phyloP scores from a whole-genome alignment of 306 rosid species.

The Vigna reflexopilosa region DNA sequence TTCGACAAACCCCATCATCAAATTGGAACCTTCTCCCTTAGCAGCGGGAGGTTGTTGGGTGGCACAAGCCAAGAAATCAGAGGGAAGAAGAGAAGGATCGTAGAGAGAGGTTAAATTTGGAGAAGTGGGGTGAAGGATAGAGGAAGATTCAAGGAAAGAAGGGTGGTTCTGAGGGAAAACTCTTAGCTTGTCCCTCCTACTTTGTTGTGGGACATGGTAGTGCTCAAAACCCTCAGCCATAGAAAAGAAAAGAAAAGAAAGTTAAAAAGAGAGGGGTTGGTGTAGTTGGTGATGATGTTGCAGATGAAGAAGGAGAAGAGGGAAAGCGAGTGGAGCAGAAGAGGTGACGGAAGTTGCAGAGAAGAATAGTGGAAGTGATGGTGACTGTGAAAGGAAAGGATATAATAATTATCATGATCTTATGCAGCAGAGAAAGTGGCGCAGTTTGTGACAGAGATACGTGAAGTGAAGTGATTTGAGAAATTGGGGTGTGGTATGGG shows the following conservation, averaged over 20 bases:
- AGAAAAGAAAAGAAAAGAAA: neutral
- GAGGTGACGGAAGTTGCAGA: constrained; percentile 24
- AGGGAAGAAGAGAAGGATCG: constrained; percentile 65
- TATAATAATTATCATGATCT: constrained; percentile 47
- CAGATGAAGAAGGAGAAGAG: constrained; percentile 3
- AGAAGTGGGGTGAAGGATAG: constrained; percentile 7
- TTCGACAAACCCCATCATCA: constrained; percentile 59
- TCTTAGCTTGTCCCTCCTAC: constrained; percentile 88
- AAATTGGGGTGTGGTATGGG: constrained; percentile 36
- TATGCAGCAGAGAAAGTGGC: constrained; percentile 41
- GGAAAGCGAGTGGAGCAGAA: constrained; percentile 21
- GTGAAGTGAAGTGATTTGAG: constrained; percentile 38
- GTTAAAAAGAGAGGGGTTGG: neutral
- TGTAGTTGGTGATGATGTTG: neutral
- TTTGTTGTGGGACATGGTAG: constrained; percentile 90
- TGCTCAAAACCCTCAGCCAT: constrained; percentile 92
- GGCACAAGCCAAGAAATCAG: constrained; percentile 51
- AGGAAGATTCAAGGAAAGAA: constrained; percentile 31
- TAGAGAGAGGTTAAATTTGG: constrained; percentile 49
- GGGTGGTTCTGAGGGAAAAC: constrained; percentile 51
- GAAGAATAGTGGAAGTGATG: constrained; percentile 48
- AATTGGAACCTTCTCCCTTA: constrained; percentile 52
- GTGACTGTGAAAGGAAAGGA: constrained; percentile 55
- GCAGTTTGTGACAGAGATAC: constrained; percentile 50
- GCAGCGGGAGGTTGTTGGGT: neutral